These are phyloP conservation scores for Candida michaelii DNA, from an alignment of 805 yeast species.

Conservation along the genomic window DNA sequence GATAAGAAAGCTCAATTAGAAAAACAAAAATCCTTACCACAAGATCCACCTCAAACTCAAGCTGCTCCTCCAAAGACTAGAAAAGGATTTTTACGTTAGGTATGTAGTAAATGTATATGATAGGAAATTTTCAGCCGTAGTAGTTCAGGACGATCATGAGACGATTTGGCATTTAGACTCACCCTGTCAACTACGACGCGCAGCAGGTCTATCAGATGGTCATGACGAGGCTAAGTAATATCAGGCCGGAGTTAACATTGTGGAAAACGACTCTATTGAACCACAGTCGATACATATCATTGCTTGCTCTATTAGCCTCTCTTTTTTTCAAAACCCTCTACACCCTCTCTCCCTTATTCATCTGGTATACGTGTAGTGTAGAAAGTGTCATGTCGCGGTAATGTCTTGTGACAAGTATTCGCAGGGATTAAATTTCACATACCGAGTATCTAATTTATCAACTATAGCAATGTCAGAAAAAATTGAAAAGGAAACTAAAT, in stretches of 20 bases:
- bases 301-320: too few relatives aligned
- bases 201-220: too few relatives aligned
- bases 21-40: constrained; percentile 51
- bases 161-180: too few relatives aligned
- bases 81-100: constrained; percentile 76
- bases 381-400: background rate
- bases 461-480: constrained; percentile 3
- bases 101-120: background rate
- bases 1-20: constrained; percentile 85
- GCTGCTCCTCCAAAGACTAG: constrained; percentile 58
- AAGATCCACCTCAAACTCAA: constrained; percentile 46
- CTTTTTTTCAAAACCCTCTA: too few relatives aligned
- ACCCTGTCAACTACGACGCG: too few relatives aligned
- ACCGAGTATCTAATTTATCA: constrained; percentile 1
- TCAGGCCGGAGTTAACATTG: too few relatives aligned
- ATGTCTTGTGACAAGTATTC: constrained; percentile 5
- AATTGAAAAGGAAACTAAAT: constrained; percentile 1
- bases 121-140: background rate
- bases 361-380: too few relatives aligned
- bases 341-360: too few relatives aligned
- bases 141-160: too few relatives aligned
- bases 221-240: too few relatives aligned
- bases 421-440: constrained; percentile 4
- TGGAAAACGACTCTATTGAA: too few relatives aligned
- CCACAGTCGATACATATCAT: too few relatives aligned